A percentile compares a stretch with the other conserved stretches of the same genome.
Conservation (phyloP, 768 basidiomycete species). For the Tricholoma matsutake region DNA sequence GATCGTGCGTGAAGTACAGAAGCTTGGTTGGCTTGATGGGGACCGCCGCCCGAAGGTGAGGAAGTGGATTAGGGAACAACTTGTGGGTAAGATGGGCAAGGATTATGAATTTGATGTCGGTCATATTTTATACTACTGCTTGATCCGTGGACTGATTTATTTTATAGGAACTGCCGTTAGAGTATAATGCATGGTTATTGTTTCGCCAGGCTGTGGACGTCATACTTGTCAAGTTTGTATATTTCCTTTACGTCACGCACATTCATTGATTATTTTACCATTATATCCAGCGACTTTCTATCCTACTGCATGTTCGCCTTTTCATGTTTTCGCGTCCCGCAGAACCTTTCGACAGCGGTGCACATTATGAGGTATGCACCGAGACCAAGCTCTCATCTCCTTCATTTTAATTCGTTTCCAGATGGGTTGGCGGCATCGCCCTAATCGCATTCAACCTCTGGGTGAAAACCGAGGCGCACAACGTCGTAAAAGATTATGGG, state of each 20-base stretch:
- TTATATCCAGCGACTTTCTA: constrained; percentile 73
- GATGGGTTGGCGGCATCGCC: constrained; percentile 84
- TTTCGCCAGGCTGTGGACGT: constrained; percentile 96
- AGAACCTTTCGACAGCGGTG: constrained; percentile 64
- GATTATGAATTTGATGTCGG: constrained; percentile 86
- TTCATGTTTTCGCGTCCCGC: constrained; percentile 85
- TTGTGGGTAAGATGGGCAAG: constrained; percentile 90
- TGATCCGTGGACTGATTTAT: constrained; percentile 5
- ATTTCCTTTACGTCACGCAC: not conserved
- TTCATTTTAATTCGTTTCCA: constrained; percentile 23
- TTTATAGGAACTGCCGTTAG: constrained; percentile 77
- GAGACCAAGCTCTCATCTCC: not conserved
- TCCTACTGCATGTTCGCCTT: constrained; percentile 95
- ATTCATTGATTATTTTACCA: not conserved
- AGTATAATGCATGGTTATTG: constrained; percentile 96
- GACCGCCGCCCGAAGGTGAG: constrained; percentile 58
- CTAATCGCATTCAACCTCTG: constrained; percentile 95
- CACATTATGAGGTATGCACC: constrained; percentile 70
- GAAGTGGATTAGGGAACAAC: constrained; percentile 82
- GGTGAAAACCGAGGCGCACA: constrained; percentile 98
- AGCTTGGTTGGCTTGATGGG: constrained; percentile 87
- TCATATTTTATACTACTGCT: not conserved
- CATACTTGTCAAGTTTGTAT: constrained; percentile 87
- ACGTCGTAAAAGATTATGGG: constrained; percentile 96
- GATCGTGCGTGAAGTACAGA: constrained; percentile 81